Conservation (phyloP, 2,329 filamentous ascomycete species). For the Penicillium vulpinum region DNA sequence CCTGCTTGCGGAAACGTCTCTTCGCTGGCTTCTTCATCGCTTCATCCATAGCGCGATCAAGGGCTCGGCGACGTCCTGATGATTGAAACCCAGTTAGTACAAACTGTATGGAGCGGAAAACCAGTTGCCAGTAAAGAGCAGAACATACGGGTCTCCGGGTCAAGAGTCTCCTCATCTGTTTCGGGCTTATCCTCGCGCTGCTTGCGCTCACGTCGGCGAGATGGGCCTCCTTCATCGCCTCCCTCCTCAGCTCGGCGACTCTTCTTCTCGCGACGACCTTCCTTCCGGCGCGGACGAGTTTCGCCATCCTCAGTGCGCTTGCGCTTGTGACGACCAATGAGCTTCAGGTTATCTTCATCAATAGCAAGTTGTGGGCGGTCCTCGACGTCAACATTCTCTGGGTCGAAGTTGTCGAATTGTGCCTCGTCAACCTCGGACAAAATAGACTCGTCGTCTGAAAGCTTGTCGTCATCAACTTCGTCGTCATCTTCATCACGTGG, state of each 20-base stretch:
- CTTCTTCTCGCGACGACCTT: constrained; percentile 59
- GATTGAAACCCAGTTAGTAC: constrained; percentile 4
- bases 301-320: constrained; percentile 64
- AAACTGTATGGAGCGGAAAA: too few species aligned
- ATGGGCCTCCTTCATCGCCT: constrained; percentile 49
- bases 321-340: constrained; percentile 64
- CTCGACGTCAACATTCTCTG: constrained; percentile 60
- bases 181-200: constrained; percentile 58
- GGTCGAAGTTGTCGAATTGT: constrained; percentile 66
- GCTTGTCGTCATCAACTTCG: constrained; percentile 40
- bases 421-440: constrained; percentile 66
- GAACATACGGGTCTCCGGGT: constrained; percentile 74
- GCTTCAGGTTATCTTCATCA: constrained; percentile 61
- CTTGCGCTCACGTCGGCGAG: constrained; percentile 52
- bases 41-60: constrained; percentile 84
- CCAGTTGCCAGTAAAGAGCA: neutral
- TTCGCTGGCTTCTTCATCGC: constrained; percentile 79
- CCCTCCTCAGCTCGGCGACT: constrained; percentile 70
- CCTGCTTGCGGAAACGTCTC: constrained; percentile 71
- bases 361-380: constrained; percentile 60
- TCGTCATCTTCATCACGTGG: constrained; percentile 21
- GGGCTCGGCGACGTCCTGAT: constrained; percentile 69
- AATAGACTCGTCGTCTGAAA: constrained; percentile 62
- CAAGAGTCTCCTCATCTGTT: constrained; percentile 70
- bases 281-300: constrained; percentile 68